phyloP scores from a whole-genome alignment of 305 asterid species.

The Fraxinus ornus region DNA sequence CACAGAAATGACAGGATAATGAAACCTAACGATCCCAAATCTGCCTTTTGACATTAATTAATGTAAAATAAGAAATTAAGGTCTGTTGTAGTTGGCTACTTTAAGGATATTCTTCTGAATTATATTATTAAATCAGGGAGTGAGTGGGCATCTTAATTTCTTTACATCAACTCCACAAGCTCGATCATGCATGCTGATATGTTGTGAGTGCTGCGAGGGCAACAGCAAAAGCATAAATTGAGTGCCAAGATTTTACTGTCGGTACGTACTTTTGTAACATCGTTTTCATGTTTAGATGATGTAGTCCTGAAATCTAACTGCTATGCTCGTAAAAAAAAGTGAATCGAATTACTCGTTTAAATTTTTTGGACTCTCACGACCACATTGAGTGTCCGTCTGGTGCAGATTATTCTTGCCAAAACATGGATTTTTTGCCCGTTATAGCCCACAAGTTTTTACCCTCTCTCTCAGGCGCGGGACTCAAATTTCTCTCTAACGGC shows the following conservation, averaged over 20 bases:
- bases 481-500: too few species aligned
- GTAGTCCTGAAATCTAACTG: background rate
- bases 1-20: slow-evolving; percentile 23
- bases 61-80: slow-evolving; percentile 10
- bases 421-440: too few species aligned
- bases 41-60: slow-evolving; percentile 25
- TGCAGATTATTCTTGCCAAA: too few species aligned
- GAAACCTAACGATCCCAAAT: slow-evolving; percentile 44
- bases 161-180: slow-evolving; percentile 29
- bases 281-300: background rate
- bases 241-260: slow-evolving; percentile 10
- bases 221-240: slow-evolving; percentile 41
- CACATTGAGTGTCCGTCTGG: too few species aligned
- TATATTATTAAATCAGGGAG: slow-evolving; percentile 18
- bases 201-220: slow-evolving; percentile 38
- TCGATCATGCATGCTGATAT: slow-evolving; percentile 15
- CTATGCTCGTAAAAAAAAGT: too few species aligned
- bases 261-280: background rate
- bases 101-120: slow-evolving; percentile 38
- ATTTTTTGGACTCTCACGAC: background rate
- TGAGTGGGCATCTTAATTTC: slow-evolving; percentile 52
- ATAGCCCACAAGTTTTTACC: too few species aligned
- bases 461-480: too few species aligned
- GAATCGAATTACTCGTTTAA: background rate
- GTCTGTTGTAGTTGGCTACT: slow-evolving; percentile 37